phyloP scores from a whole-genome alignment of 768 basidiomycete genomes.

The Amanita inopinata region DNA sequence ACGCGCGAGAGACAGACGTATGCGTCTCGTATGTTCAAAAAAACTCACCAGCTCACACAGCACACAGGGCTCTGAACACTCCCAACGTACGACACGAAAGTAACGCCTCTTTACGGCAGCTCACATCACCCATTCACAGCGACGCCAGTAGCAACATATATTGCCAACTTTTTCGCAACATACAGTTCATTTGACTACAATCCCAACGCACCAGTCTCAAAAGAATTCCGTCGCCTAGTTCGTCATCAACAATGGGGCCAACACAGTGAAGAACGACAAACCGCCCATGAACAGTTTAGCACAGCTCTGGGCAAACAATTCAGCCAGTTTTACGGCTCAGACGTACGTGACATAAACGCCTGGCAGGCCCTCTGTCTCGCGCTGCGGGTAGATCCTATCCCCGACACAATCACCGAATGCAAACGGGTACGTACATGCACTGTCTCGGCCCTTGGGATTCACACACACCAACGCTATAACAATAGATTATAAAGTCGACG shows the following conservation, averaged over 20 bases:
- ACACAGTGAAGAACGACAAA: not conserved
- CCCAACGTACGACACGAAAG: too few species aligned
- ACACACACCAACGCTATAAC: not conserved
- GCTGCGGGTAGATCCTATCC: constrained; percentile 1
- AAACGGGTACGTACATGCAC: constrained; percentile 4
- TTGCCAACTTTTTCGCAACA: too few species aligned
- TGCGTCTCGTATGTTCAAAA: too few species aligned
- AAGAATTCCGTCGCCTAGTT: not conserved
- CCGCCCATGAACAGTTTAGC: not conserved
- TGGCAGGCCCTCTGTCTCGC: constrained; percentile 3
- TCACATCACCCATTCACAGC: too few species aligned
- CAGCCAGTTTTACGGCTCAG: not conserved
- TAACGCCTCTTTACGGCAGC: too few species aligned
- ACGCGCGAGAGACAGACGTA: too few species aligned
- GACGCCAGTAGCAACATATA: too few species aligned
- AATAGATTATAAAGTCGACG: constrained; percentile 5
- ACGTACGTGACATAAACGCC: not conserved
- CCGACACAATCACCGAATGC: constrained; percentile 2
- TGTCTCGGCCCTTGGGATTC: too few species aligned
- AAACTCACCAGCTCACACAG: too few species aligned
- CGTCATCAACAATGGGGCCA: not conserved
- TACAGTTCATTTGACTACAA: not conserved
- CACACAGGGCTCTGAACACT: too few species aligned
- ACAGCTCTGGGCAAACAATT: constrained; percentile 1
- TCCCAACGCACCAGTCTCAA: not conserved